Conservation (phyloP, 2,329 filamentous ascomycete species). For the Leptographium procerum region DNA sequence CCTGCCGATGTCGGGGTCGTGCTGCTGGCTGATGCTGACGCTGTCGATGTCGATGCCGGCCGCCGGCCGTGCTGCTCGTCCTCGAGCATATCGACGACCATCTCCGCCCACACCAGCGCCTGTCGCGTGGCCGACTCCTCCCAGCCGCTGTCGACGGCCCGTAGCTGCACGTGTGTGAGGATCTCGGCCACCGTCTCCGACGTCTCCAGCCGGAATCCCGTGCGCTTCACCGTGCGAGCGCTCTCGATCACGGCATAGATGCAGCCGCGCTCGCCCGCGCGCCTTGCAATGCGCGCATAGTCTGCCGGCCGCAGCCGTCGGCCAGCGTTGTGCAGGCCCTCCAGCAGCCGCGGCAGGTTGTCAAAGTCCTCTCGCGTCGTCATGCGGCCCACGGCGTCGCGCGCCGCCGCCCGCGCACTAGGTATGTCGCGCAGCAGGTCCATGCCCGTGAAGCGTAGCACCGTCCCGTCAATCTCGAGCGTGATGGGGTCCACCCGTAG, state of each 20-base stretch:
- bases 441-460: conserved; percentile 38
- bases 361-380: conserved; percentile 35
- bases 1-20: conserved; percentile 4
- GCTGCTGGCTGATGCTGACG: background rate
- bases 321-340: conserved; percentile 33
- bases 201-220: conserved; percentile 30
- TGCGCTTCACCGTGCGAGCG: conserved; percentile 32
- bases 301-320: conserved; percentile 22
- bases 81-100: conserved; percentile 38
- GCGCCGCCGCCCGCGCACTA: conserved; percentile 27
- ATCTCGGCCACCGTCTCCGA: conserved; percentile 30
- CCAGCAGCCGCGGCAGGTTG: conserved; percentile 40
- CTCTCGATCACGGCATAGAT: conserved; percentile 38
- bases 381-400: conserved; percentile 32
- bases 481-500: conserved; percentile 44
- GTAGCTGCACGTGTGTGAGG: conserved; percentile 27
- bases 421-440: conserved; percentile 31
- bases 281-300: conserved; percentile 28
- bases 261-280: conserved; percentile 27
- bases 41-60: conserved; percentile 5
- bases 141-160: conserved; percentile 28
- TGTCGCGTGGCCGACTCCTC: conserved; percentile 23
- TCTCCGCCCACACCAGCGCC: conserved; percentile 33
- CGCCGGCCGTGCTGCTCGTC: conserved; percentile 25
- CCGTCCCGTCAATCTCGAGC: conserved; percentile 46